These are phyloP conservation scores for Fraxinus greggii DNA, from an alignment of 305 asterid genomes.

Conservation along the genomic window DNA sequence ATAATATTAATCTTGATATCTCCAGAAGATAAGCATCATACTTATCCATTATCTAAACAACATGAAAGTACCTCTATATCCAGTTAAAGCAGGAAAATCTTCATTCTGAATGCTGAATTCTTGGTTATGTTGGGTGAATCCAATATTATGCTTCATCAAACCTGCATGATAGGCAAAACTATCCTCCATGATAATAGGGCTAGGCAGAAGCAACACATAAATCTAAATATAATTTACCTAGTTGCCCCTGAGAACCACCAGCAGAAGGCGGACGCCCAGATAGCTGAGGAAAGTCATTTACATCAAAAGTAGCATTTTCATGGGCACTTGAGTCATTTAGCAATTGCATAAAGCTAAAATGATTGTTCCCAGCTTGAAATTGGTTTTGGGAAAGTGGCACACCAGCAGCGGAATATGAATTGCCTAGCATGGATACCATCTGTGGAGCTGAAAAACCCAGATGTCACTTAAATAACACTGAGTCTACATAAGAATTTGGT, in stretches of 20 bases:
- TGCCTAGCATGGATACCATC: conserved; percentile 72
- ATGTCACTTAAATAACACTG: conserved; percentile 30
- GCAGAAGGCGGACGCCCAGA: conserved; percentile 71
- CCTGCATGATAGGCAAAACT: conserved; percentile 45
- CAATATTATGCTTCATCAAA: conserved; percentile 68
- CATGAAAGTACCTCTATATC: conserved; percentile 65
- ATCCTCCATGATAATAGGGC: conserved; percentile 16
- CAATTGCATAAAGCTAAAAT: conserved; percentile 62
- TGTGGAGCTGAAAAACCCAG: conserved; percentile 70
- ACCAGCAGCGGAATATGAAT: conserved; percentile 65
- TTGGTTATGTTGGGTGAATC: conserved; percentile 77
- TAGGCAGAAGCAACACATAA: conserved; percentile 9
- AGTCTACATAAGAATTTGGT: conserved; percentile 7
- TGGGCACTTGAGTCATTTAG: conserved; percentile 62
- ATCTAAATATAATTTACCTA: conserved; percentile 39
- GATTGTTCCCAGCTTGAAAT: conserved; percentile 66
- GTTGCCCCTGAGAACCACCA: conserved; percentile 79
- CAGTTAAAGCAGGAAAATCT: conserved; percentile 91
- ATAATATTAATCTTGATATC: background rate
- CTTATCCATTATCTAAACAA: conserved; percentile 21
- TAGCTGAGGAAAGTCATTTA: conserved; percentile 82
- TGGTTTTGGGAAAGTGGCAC: conserved; percentile 76
- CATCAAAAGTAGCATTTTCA: conserved; percentile 65
- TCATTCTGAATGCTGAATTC: conserved; percentile 89
- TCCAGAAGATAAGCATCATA: background rate